These are phyloP conservation scores for Eucalyptus pumila DNA, from an alignment of 345 rosid genomes.

Conservation along the genomic window DNA sequence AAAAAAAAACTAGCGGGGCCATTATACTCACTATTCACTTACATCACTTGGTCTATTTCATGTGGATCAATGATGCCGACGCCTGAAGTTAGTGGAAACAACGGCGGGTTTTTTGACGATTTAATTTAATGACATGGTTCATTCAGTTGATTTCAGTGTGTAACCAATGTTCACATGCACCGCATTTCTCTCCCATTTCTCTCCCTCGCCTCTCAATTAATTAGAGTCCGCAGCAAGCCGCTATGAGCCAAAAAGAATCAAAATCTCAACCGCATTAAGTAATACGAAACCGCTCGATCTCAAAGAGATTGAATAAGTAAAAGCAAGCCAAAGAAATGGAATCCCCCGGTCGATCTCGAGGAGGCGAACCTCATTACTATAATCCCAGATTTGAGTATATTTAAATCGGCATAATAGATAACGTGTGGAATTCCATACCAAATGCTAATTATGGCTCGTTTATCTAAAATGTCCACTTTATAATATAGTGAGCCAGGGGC, in stretches of 20 bases:
- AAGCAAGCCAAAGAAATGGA: background rate
- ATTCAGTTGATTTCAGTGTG: background rate
- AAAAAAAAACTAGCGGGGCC: background rate
- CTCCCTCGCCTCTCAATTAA: background rate
- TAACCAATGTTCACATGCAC: background rate
- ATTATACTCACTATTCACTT: background rate
- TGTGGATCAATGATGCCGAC: accelerated
- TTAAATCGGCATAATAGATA: background rate
- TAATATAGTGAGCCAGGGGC: background rate
- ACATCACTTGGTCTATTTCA: background rate
- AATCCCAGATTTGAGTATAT: background rate
- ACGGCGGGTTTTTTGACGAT: background rate
- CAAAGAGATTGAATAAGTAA: background rate
- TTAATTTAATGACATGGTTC: background rate
- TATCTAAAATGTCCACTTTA: background rate
- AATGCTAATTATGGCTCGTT: background rate
- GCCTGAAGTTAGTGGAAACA: background rate
- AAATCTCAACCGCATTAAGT: background rate
- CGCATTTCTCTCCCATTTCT: background rate
- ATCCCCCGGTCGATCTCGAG: background rate
- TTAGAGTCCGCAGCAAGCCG: background rate
- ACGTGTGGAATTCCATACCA: background rate
- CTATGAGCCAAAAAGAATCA: background rate
- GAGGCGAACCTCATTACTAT: background rate
- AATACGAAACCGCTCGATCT: background rate